Evolutionary conservation across 768 basidiomycete genomes (phyloP), one percentile per base, ranked within the genome.

Genomic region (Agrocybe chaxingu): DNA sequence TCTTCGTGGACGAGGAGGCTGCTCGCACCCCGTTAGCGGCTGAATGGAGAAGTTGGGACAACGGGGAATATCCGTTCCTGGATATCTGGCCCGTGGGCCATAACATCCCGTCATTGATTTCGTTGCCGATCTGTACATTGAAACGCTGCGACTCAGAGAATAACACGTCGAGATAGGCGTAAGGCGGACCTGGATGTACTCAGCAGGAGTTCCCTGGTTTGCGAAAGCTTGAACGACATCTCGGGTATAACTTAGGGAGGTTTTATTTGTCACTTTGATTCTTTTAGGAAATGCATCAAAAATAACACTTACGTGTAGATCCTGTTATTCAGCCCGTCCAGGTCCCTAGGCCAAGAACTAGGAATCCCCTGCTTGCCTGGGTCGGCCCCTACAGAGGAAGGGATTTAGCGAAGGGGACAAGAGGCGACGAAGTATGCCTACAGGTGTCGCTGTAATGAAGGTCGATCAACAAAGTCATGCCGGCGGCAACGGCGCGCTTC

Each of bases 371-470:
- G 83, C 33, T 84, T 69, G 11, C 79, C 81, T 1, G 83, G 82
- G 62, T 85, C 82, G 1, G 83, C 83, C 83, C 83, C 81, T 82
- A 42, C 3, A 45, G 9, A 18, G 1, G 41, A 40, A 31, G 3
- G 16, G 13, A 33, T 7, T 31, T 9, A 34, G 44, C 19, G 7
- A 40, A 16, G 33, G 13, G 11, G 16, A 29, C 42, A 42, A 37
- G 37, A 42, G 29, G 18, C 32, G 1, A 41, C 9, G 8, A 40
- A 16, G 30, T 52, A 3, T 3, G 67, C 74, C 29, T 52, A 81
- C 80, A 80, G n/a, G 77, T 82, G 57, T 85, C 82, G 58, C 81
- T 82, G 60, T 76, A 84, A 55, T 85, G 82, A 41, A 84, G 61
- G 56, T 85, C 81, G 8, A 85, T 67, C 37, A 76, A 60, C 10